Evolutionary conservation across 176 grass and related monocot genomes (phyloP), one percentile per base, ranked within the genome.

Genomic region (Thalia dealbata): DNA sequence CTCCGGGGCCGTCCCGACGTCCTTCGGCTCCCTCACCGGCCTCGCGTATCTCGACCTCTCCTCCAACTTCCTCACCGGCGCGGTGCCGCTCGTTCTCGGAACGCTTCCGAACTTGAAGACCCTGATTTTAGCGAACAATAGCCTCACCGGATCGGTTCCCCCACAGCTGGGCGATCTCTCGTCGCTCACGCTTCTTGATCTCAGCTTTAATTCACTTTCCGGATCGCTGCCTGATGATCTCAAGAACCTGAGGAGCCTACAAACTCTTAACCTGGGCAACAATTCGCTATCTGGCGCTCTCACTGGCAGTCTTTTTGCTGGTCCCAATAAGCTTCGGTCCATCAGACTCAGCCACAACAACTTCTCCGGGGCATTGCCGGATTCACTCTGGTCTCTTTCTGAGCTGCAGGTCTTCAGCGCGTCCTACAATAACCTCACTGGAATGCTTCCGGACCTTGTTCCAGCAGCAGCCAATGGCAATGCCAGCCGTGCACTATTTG

Each of bases 361-460:
- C 28, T 67, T 85, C 41, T 76, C 83, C 0, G 83, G 83, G 41
- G 45, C 43, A 23, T 38, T 85, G 24, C 77, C 83, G 0, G 72
- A 67, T 16, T 72, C 83, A 25, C 74, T 85, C 21, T 80, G 74
- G 64, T 70, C 71, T 19, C 83, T 80, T 24, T 44, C 66, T 6
- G 16, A 72, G 29, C 61, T 80, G 52, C 69, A 43, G 56, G 25
- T 80, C 2, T 78, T 96, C 24, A 89, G 90, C 61, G 77, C 90
- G 61, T 92, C 89, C 16, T 35, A 48, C 48, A 96, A 96, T 78
- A 86, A 96, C 8, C 80, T 96, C 69, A 96, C 89, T 0, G 92
- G 89, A 5, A 38, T 80, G 66, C 69, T 92, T 38, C 89, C 92
- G 0, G 25, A 59, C 74, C 42, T 75, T 30, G 25, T 82, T 43